phyloP scores from a whole-genome alignment of 2,329 filamentous ascomycete genomes.

The Colletotrichum graminicola region DNA sequence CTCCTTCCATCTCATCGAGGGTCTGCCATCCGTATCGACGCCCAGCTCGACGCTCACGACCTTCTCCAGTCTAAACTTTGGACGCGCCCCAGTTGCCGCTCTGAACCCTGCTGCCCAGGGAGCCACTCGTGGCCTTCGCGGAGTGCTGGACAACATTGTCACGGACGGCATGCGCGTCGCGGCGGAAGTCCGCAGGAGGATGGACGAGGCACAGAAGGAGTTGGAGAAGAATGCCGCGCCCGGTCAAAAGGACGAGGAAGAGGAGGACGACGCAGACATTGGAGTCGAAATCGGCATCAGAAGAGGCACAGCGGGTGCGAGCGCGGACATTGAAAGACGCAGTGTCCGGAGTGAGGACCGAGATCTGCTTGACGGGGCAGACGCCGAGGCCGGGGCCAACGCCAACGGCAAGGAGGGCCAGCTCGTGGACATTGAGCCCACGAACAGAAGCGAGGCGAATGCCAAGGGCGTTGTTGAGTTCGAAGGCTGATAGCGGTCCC shows the following conservation, averaged over 20 bases:
- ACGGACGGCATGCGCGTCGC: slow-evolving; percentile 97
- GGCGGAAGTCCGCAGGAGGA: slow-evolving; percentile 88
- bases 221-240: slow-evolving; percentile 85
- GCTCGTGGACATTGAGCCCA: slow-evolving; percentile 51
- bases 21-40: slow-evolving; percentile 53
- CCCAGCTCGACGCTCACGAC: slow-evolving; percentile 80
- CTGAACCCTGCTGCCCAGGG: slow-evolving; percentile 62
- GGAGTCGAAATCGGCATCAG: slow-evolving; percentile 59
- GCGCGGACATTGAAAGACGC: slow-evolving; percentile 70
- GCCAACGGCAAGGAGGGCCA: slow-evolving; percentile 50
- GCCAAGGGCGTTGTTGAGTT: slow-evolving; percentile 57
- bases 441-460: slow-evolving; percentile 47
- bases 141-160: slow-evolving; percentile 96
- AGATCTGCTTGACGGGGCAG: slow-evolving; percentile 79
- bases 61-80: slow-evolving; percentile 79
- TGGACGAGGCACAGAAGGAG: slow-evolving; percentile 96
- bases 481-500: slow-evolving; percentile 50
- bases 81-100: slow-evolving; percentile 56
- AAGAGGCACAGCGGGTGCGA: slow-evolving; percentile 53
- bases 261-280: slow-evolving; percentile 73
- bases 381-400: slow-evolving; percentile 72
- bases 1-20: slow-evolving; percentile 89
- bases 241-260: slow-evolving; percentile 73
- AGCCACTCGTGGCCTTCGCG: slow-evolving; percentile 81
- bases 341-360: slow-evolving; percentile 76